A percentile compares a stretch with the other conserved stretches of the same genome.
phyloP scores from a whole-genome alignment of 2,329 filamentous ascomycete species.

The Aureobasidium sp. region DNA sequence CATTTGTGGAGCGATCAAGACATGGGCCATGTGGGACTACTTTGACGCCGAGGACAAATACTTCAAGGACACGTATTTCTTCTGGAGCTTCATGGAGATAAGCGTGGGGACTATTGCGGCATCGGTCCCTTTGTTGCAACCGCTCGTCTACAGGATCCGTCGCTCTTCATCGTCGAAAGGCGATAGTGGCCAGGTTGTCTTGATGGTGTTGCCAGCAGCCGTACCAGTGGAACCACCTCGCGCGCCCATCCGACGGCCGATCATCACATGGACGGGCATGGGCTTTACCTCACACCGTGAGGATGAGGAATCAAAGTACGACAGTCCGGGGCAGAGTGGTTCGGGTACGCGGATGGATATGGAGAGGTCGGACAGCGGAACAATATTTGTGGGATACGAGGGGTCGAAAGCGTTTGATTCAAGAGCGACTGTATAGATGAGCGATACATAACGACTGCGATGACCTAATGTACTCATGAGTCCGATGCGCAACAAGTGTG shows the following conservation, averaged over 20 bases:
- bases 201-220: background rate
- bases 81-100: background rate
- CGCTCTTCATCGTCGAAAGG: background rate
- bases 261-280: constrained; percentile 7
- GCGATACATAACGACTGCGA: background rate
- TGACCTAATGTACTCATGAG: background rate
- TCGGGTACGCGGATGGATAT: background rate
- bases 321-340: background rate
- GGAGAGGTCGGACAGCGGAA: background rate
- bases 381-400: constrained; percentile 5
- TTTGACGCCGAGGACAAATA: background rate
- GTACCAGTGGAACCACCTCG: background rate
- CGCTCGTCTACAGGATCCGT: background rate
- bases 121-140: background rate
- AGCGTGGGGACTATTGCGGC: background rate
- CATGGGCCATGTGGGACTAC: background rate
- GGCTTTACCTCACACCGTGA: background rate
- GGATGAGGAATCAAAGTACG: background rate
- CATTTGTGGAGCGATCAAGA: background rate
- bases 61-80: background rate
- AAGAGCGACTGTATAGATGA: background rate
- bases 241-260: background rate
- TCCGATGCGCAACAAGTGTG: too few species aligned
- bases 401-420: background rate
- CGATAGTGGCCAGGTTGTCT: background rate